Evolutionary conservation across 768 basidiomycete species (phyloP).

Genomic region (Boletus bicolor): DNA sequence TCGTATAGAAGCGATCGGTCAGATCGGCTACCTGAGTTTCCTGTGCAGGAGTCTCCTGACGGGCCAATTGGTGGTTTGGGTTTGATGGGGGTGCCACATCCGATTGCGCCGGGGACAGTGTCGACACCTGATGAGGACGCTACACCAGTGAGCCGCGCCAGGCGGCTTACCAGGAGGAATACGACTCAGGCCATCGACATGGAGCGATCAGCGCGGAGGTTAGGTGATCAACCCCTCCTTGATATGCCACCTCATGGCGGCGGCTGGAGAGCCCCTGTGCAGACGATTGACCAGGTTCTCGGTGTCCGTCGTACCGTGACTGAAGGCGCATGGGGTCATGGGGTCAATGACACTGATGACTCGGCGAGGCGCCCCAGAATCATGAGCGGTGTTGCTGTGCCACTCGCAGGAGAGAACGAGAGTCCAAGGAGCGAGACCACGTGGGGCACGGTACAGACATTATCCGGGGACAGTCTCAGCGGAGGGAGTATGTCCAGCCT

Average conservation of each 20-base stretch:
- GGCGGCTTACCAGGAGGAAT: conserved; percentile 24
- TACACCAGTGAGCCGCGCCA: conserved; percentile 23
- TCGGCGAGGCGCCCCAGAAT: conserved; percentile 4
- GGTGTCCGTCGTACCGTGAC: conserved; percentile 22
- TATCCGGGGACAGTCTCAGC: conserved; percentile 16
- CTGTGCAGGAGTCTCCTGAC: conserved; percentile 31
- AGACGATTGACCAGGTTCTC: conserved; percentile 10
- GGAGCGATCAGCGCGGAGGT: conserved; percentile 19
- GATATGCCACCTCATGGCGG: conserved; percentile 16
- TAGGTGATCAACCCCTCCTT: conserved; percentile 11
- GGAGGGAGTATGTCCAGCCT: conserved; percentile 29
- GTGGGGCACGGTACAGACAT: conserved; percentile 34
- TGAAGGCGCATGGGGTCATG: conserved; percentile 9
- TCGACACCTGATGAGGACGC: conserved; percentile 28
- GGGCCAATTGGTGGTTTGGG: conserved; percentile 25
- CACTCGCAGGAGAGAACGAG: conserved; percentile 19
- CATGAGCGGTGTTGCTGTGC: conserved; percentile 9
- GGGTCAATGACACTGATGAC: conserved; percentile 10
- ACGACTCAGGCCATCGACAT: conserved; percentile 19
- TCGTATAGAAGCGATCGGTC: conserved; percentile 19
- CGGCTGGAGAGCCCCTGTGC: conserved; percentile 18
- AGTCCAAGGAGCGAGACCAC: conserved; percentile 35
- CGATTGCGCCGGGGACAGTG: conserved; percentile 20
- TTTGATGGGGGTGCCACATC: conserved; percentile 26
- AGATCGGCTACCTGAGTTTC: conserved; percentile 22